phyloP scores from a whole-genome alignment of 345 rosid species.

The Noccaea caerulescens region DNA sequence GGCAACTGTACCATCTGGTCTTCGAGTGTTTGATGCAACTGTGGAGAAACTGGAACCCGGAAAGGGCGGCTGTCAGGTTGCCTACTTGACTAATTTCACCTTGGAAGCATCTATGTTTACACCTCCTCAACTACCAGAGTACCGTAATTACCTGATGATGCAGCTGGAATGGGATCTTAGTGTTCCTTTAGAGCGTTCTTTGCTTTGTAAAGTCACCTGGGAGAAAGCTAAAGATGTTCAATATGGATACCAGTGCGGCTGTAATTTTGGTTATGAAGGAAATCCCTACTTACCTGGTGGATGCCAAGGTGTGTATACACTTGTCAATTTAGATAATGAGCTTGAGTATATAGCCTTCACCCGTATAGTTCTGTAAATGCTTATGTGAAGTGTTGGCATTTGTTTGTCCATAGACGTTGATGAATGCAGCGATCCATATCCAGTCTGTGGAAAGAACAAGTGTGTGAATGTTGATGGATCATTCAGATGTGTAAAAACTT shows the following conservation, averaged over 20 bases:
- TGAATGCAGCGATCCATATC: conserved; percentile 1
- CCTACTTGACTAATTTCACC: conserved; percentile 7
- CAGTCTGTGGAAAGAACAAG: conserved; percentile 7
- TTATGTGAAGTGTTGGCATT: neutral
- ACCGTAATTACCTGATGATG: neutral
- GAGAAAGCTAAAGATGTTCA: too few relatives aligned
- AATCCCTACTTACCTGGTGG: conserved; percentile 44
- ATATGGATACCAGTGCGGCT: conserved; percentile 38
- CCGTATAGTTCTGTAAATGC: too few relatives aligned
- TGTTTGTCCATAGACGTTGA: conserved; percentile 29
- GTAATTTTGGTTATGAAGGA: conserved; percentile 43
- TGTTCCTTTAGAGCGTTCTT: too few relatives aligned
- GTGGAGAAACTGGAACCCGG: conserved; percentile 1
- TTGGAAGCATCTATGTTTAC: neutral
- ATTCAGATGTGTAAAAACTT: conserved; percentile 29
- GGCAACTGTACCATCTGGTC: conserved; percentile 26
- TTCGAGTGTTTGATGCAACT: conserved; percentile 3
- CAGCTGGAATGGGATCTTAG: conserved; percentile 45
- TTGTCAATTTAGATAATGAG: too few relatives aligned
- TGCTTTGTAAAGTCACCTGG: too few relatives aligned
- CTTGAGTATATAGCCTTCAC: too few relatives aligned
- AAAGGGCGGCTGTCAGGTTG: conserved; percentile 19
- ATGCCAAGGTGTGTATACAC: conserved; percentile 38
- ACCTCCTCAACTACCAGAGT: conserved; percentile 10
- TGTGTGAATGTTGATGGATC: conserved; percentile 15